These are phyloP conservation scores for Ceratocystis huliohia DNA, from an alignment of 2,329 filamentous ascomycete species.

Conservation along the genomic window DNA sequence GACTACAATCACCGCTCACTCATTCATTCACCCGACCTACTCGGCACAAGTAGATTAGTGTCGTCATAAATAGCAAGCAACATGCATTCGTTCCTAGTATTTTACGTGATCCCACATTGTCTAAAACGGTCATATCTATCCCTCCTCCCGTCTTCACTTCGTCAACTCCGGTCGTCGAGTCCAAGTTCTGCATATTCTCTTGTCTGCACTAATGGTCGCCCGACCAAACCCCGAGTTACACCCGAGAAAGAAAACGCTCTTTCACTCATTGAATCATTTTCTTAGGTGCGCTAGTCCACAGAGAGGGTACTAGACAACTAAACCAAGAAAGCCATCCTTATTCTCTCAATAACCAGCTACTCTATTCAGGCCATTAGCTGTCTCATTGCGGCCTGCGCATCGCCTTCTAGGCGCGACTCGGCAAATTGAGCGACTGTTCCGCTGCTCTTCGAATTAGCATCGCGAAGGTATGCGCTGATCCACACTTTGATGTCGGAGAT, in stretches of 20 bases:
- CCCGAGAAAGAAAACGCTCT: too few species aligned
- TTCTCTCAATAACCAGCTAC: not conserved
- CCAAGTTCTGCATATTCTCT: not conserved
- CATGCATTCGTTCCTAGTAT: slow-evolving; percentile 5
- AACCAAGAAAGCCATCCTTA: not conserved
- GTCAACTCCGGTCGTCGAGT: not conserved
- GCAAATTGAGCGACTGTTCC: slow-evolving; percentile 62
- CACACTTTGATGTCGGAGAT: slow-evolving; percentile 70
- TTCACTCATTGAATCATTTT: too few species aligned
- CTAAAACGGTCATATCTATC: not conserved
- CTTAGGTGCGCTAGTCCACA: too few species aligned
- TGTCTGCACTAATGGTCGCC: not conserved
- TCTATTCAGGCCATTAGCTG: slow-evolving; percentile 15
- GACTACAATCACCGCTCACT: too few species aligned
- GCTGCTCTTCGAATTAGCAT: slow-evolving; percentile 59
- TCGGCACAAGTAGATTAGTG: not conserved
- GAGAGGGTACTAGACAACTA: not conserved
- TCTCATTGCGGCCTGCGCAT: slow-evolving; percentile 27
- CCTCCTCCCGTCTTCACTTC: not conserved
- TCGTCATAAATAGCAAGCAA: not conserved
- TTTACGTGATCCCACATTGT: slow-evolving; percentile 3
- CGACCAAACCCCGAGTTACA: too few species aligned
- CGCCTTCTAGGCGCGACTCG: slow-evolving; percentile 52
- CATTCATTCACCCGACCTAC: not conserved
- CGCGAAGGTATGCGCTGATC: slow-evolving; percentile 66